Evolutionary conservation across 1,284 basidiomycete genomes (phyloP), one percentile per base, ranked within the genome.

Genomic region (Moniliella sp.): DNA sequence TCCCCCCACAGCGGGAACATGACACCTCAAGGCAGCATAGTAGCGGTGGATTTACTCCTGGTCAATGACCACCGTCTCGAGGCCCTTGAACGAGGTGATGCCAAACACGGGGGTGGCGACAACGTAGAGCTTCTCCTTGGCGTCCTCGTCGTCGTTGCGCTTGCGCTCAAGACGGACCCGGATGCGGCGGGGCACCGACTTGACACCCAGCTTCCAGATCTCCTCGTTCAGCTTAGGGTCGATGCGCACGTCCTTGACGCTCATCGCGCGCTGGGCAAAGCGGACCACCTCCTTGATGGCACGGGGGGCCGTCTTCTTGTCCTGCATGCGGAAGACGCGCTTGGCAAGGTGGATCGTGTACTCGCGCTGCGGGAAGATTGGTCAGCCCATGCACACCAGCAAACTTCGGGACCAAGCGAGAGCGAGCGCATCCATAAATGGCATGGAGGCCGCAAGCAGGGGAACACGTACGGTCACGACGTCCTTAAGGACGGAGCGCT

Each of bases 221-320:
- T 54, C 56, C 43, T 58, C 51, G 50, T 58, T 58, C 31, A 56
- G 45, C 49, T 58, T 58, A 33, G 56, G 56, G 50, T 58, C 56
- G 12, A 58, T 33, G 32, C 56, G 51, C 28, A 58, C 56, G 30
- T 58, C 56, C 51, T n/a, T 40, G 40, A 51, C 55, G 34, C 56
- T 54, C 56, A 58, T 58, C 14, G 53, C 39, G 46, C 57, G 53
- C 42, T 56, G 51, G 25, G 54, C 53, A 33, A 56, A 58, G 32
- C 46, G 43, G 36, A 50, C 40, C 18, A 58, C 56, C 45, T 52
- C 54, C 51, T 58, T 58, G 39, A 58, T 48, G 32, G 47, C 56
- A 36, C 37, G 32, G 56, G 56, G n/a, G 19, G 56, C 53, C 27
- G 49, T 48, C 51, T 56, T 55, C 52, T 59, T 58, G 53, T 58